Conservation (phyloP, 768 basidiomycete genomes). For the Calocybe gangraenosa region DNA sequence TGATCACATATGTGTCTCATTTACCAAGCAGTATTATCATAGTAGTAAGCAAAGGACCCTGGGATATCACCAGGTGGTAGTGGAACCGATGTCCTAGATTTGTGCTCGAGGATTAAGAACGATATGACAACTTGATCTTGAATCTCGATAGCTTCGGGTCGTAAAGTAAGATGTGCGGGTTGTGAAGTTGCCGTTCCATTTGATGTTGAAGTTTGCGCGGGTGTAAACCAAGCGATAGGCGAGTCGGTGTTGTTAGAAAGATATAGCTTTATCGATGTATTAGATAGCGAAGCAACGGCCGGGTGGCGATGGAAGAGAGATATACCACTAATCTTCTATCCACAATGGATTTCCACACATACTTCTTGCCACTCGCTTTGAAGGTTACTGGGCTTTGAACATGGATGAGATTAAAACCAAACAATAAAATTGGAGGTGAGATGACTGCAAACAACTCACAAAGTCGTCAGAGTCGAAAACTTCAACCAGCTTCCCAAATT, state of each 20-base stretch:
- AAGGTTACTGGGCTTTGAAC: constrained; percentile 20
- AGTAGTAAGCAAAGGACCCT: constrained; percentile 13
- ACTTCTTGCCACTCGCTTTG: constrained; percentile 15
- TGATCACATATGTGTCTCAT: too few species aligned
- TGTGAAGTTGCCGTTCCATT: constrained; percentile 10
- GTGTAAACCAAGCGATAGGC: constrained; percentile 23
- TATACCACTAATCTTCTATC: constrained; percentile 19
- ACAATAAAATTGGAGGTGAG: neutral
- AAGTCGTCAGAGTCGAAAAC: constrained; percentile 16
- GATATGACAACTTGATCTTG: constrained; percentile 21
- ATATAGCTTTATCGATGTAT: constrained; percentile 4
- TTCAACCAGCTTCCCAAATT: constrained; percentile 20
- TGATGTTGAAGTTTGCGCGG: constrained; percentile 11
- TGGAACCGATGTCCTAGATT: constrained; percentile 12
- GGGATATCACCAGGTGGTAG: constrained; percentile 2
- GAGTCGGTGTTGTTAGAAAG: constrained; percentile 3
- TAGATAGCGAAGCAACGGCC: neutral
- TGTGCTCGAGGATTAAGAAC: constrained; percentile 22
- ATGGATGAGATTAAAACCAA: too few species aligned
- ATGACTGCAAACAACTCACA: constrained; percentile 14
- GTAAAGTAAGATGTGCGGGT: constrained; percentile 18
- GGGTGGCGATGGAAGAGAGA: neutral
- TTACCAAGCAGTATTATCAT: constrained; percentile 11
- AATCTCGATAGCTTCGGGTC: constrained; percentile 19
- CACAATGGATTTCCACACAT: constrained; percentile 18